Evolutionary conservation across 768 basidiomycete species (phyloP).

Genomic region (Boletus vinaceobasis): DNA sequence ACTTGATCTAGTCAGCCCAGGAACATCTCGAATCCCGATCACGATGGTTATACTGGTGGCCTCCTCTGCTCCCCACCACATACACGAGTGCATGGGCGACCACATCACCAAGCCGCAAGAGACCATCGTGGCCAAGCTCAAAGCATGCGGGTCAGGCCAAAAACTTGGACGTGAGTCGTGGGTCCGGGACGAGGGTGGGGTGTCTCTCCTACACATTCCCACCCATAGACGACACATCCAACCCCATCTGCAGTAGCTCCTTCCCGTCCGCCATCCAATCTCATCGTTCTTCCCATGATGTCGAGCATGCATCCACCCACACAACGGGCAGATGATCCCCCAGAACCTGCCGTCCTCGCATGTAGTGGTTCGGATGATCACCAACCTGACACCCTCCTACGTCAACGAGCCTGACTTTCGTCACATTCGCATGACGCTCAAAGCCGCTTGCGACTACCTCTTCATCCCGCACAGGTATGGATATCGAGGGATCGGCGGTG

Average conservation of each 20-base stretch:
- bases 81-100: conserved; percentile 13
- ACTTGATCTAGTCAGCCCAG: neutral
- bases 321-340: conserved; percentile 1
- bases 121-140: conserved; percentile 20
- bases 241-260: neutral
- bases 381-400: conserved; percentile 52
- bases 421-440: conserved; percentile 47
- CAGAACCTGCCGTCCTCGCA: conserved; percentile 15
- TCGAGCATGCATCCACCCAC: neutral
- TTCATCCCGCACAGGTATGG: conserved; percentile 49
- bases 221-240: neutral
- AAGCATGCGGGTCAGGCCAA: conserved; percentile 5
- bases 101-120: conserved; percentile 20
- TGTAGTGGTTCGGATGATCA: conserved; percentile 29
- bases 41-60: neutral
- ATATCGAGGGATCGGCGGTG: conserved; percentile 50
- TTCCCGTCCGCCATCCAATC: neutral
- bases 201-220: conserved; percentile 19
- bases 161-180: conserved; percentile 18
- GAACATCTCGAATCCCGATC: too few species aligned
- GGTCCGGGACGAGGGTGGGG: conserved; percentile 18
- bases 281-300: neutral
- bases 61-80: neutral
- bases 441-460: conserved; percentile 48
- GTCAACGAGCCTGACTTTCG: conserved; percentile 43